phyloP scores from a whole-genome alignment of 2,329 filamentous ascomycete species.

The Cercospora sp. region DNA sequence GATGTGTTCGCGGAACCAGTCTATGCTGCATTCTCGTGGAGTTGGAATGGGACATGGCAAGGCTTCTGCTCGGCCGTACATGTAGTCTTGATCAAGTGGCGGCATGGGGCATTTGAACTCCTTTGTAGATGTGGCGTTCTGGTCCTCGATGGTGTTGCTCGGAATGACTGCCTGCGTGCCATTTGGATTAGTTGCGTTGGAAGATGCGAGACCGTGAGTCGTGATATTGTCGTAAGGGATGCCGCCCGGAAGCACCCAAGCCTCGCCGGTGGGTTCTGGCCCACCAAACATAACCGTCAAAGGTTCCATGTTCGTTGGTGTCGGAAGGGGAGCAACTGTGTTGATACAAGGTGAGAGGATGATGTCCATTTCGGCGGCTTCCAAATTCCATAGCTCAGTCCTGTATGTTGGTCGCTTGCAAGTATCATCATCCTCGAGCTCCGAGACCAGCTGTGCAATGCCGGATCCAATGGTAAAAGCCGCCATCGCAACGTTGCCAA shows the following conservation, averaged over 20 bases:
- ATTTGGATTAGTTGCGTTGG: not conserved
- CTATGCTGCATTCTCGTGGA: not conserved
- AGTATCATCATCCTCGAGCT: not conserved
- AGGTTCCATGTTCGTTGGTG: not conserved
- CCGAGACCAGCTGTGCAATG: not conserved
- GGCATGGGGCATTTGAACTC: not conserved
- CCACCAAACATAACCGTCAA: not conserved
- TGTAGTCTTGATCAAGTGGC: not conserved
- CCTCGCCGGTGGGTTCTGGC: not conserved
- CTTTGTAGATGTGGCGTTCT: not conserved
- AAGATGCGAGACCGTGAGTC: not conserved
- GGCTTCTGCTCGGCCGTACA: not conserved
- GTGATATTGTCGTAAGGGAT: not conserved
- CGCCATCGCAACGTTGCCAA: not conserved
- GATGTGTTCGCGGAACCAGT: not conserved
- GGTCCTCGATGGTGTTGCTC: not conserved
- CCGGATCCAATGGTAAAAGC: not conserved
- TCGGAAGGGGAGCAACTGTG: not conserved
- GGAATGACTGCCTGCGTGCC: not conserved
- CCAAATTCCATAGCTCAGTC: not conserved
- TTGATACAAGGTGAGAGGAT: conserved; percentile 2
- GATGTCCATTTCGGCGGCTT: not conserved
- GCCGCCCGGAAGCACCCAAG: not conserved
- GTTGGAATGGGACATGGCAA: not conserved
- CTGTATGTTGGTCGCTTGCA: not conserved